These are phyloP conservation scores for Cystobasidium sp. DNA, from an alignment of 1,284 basidiomycete species.

Conservation along the genomic window DNA sequence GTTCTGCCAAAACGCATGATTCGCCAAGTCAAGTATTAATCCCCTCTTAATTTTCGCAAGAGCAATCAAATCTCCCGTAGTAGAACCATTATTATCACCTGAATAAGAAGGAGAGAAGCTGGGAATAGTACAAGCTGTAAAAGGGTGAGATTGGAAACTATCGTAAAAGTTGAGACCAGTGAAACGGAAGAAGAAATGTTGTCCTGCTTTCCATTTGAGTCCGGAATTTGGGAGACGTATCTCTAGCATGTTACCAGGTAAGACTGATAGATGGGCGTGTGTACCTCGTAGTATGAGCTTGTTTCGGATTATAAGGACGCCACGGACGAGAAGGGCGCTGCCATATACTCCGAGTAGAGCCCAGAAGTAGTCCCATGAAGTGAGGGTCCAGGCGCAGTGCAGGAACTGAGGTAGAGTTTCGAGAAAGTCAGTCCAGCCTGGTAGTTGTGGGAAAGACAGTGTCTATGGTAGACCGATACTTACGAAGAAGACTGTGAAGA, in stretches of 20 bases:
- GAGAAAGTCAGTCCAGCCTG: not conserved
- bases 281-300: not conserved
- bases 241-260: constrained; percentile 12
- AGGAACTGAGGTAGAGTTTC: constrained; percentile 19
- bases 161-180: constrained; percentile 26
- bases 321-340: constrained; percentile 7
- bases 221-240: constrained; percentile 14
- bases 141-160: constrained; percentile 33
- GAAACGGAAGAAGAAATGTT: constrained; percentile 42
- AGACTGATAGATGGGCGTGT: constrained; percentile 20
- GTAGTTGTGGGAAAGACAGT: not conserved
- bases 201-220: constrained; percentile 32
- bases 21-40: constrained; percentile 7
- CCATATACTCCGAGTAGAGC: constrained; percentile 28
- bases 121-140: constrained; percentile 19
- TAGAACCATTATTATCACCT: no score
- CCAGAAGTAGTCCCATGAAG: constrained; percentile 40
- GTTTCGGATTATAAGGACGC: constrained; percentile 26
- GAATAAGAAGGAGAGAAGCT: no score
- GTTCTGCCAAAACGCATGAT: constrained; percentile 19
- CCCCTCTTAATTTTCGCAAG: constrained; percentile 24
- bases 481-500: constrained; percentile 35
- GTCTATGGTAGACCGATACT: not conserved
- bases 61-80: constrained; percentile 16
- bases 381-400: constrained; percentile 36